Evolutionary conservation across 768 basidiomycete species (phyloP).

Genomic region (Auriscalpium vulgare): DNA sequence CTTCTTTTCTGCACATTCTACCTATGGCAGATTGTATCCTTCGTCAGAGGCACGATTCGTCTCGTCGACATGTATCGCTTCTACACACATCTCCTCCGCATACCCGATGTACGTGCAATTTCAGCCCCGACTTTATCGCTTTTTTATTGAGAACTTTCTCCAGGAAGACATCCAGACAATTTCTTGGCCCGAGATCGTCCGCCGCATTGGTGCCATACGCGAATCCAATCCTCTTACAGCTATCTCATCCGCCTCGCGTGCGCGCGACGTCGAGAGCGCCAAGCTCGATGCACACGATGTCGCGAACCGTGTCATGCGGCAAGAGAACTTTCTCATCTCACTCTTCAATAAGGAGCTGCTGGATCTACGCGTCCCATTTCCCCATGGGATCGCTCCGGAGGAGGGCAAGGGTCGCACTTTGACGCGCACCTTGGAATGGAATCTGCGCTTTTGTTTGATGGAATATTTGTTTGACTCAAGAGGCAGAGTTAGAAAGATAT

Average conservation of each 20-base stretch:
- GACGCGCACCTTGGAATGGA: conserved; percentile 94
- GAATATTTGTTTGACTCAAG: conserved; percentile 90
- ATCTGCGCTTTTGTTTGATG: conserved; percentile 90
- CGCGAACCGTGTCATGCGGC: conserved; percentile 94
- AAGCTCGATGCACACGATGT: conserved; percentile 97
- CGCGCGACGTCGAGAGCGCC: conserved; percentile 62
- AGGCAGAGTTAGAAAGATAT: conserved; percentile 85
- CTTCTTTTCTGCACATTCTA: conserved; percentile 83
- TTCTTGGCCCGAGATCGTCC: conserved; percentile 92
- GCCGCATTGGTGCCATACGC: conserved; percentile 81
- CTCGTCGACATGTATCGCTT: conserved; percentile 93
- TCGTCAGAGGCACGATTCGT: conserved; percentile 64
- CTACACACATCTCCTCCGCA: conserved; percentile 86
- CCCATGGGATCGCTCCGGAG: conserved; percentile 43
- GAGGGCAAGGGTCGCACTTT: conserved; percentile 70
- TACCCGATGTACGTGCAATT: conserved; percentile 72
- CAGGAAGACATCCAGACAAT: conserved; percentile 98
- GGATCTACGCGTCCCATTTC: conserved; percentile 80
- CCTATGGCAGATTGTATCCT: conserved; percentile 78
- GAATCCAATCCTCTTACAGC: conserved; percentile 92
- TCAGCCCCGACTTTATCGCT: conserved; percentile 8
- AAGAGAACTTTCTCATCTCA: conserved; percentile 98
- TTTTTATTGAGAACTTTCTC: conserved; percentile 5
- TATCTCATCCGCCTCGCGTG: conserved; percentile 49
- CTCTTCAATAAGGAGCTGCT: conserved; percentile 95